Percentiles rank a stretch among this genome's conserved stretches.
Conservation (phyloP, 2,329 filamentous ascomycete genomes). For the Trichoderma citrinoviride region DNA sequence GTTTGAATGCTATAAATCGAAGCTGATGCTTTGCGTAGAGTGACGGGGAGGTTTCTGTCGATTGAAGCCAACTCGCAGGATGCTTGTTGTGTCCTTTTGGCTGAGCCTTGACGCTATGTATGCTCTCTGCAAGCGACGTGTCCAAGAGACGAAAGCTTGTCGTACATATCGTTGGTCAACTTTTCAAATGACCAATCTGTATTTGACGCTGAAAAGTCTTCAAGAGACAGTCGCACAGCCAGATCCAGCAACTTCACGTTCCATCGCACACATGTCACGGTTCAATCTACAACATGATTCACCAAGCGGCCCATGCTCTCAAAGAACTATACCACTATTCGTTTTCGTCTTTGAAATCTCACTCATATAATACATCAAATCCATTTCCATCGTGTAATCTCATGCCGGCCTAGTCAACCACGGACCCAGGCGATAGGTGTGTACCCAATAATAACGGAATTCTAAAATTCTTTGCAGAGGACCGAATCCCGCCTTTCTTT, state of each 20-base stretch:
- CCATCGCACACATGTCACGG: background rate
- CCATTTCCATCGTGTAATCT: constrained; percentile 3
- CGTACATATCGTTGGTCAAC: too few species aligned
- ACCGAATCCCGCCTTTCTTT: constrained; percentile 7
- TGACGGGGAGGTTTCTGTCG: background rate
- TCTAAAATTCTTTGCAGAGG: background rate
- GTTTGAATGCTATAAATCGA: background rate
- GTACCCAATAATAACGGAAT: constrained; percentile 5
- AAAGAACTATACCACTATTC: background rate
- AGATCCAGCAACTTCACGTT: background rate
- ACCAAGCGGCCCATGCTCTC: background rate
- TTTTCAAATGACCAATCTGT: too few species aligned
- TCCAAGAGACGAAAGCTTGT: too few species aligned
- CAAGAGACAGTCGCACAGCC: too few species aligned
- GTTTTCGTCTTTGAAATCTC: background rate
- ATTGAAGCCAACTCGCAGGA: background rate
- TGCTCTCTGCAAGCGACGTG: background rate
- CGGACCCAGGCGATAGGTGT: background rate
- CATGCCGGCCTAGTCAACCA: background rate
- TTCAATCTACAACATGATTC: background rate
- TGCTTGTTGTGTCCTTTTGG: background rate
- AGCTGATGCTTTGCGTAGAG: background rate
- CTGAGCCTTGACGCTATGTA: background rate
- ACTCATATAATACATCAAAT: constrained; percentile 1
- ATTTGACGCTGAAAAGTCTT: too few species aligned